Conservation (phyloP, 805 yeast species). For the Brettanomyces anomalus region DNA sequence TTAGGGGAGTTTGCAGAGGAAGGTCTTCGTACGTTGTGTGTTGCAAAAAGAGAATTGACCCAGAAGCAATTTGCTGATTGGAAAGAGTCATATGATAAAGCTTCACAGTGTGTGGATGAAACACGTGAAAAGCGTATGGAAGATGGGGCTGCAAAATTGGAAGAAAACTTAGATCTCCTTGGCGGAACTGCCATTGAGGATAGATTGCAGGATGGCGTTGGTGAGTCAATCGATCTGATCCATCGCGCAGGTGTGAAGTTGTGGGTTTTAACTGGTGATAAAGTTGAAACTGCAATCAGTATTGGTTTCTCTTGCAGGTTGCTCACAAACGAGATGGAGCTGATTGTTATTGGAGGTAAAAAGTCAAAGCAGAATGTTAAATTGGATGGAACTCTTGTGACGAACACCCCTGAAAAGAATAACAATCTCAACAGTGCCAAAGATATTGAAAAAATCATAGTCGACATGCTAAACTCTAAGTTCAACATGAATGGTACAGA, state of each 20-base stretch:
- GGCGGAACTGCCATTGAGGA: conserved; percentile 85
- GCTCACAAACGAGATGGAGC: conserved; percentile 57
- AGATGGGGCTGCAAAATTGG: conserved; percentile 48
- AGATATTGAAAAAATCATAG: conserved; percentile 24
- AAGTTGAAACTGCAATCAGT: conserved; percentile 76
- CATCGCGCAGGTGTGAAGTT: conserved; percentile 69
- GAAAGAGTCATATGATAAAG: conserved; percentile 48
- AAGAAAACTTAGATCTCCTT: conserved; percentile 42
- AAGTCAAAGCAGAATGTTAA: conserved; percentile 11
- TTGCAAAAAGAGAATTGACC: conserved; percentile 48
- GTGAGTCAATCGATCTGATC: conserved; percentile 58
- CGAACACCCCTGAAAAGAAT: conserved; percentile 14
- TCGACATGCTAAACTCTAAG: conserved; percentile 37
- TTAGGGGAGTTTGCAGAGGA: conserved; percentile 66
- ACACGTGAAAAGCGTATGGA: conserved; percentile 53
- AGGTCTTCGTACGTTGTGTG: conserved; percentile 69
- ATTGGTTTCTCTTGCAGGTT: conserved; percentile 75
- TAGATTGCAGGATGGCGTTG: conserved; percentile 69
- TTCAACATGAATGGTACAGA: conserved; percentile 37
- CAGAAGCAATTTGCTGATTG: conserved; percentile 40
- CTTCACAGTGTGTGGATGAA: conserved; percentile 43
- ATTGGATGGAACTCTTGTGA: conserved; percentile 10
- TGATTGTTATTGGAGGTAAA: conserved; percentile 44
- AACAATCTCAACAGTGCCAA: conserved; percentile 6
- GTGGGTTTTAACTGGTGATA: conserved; percentile 81